A percentile compares a stretch with the other conserved stretches of the same genome.
Evolutionary conservation across 805 yeast species (phyloP).

Genomic region (Helenozyma rhizophorensis): DNA sequence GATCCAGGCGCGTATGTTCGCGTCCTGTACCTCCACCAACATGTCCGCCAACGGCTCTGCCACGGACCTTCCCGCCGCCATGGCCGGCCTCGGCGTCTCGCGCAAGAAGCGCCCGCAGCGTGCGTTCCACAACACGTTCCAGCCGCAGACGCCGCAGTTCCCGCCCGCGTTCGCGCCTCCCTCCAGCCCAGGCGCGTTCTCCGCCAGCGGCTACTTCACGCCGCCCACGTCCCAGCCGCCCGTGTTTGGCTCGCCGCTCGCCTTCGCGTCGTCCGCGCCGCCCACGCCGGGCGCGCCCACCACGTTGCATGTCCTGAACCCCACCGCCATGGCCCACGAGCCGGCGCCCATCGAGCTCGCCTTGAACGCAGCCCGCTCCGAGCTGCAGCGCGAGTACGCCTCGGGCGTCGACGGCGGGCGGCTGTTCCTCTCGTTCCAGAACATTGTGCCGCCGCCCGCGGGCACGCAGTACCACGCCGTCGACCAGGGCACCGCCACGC

Average conservation of each 20-base stretch:
- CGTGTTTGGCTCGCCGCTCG: background rate
- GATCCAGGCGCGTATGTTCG: too few relatives aligned
- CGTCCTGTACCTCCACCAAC: too few relatives aligned
- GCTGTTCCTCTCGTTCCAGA: slow-evolving; percentile 66
- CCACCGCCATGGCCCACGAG: slow-evolving; percentile 6
- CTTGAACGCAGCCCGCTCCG: slow-evolving; percentile 8
- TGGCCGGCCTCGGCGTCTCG: slow-evolving; percentile 9
- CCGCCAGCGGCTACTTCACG: slow-evolving; percentile 1
- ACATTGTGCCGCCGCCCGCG: slow-evolving; percentile 79
- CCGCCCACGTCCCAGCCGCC: slow-evolving; percentile 1
- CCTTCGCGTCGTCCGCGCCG: background rate
- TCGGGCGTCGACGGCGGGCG: slow-evolving; percentile 16
- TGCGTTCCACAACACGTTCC: slow-evolving; percentile 12
- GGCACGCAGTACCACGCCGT: slow-evolving; percentile 63
- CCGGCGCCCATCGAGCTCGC: slow-evolving; percentile 9
- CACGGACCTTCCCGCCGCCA: slow-evolving; percentile 10
- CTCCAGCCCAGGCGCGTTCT: background rate
- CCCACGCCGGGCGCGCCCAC: background rate
- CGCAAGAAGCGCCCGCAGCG: slow-evolving; percentile 14
- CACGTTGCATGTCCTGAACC: slow-evolving; percentile 8
- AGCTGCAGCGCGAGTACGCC: slow-evolving; percentile 11
- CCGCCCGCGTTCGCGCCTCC: too few relatives aligned
- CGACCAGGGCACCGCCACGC: slow-evolving; percentile 84
- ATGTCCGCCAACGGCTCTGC: slow-evolving; percentile 1
- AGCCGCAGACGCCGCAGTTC: slow-evolving; percentile 3